Evolutionary conservation across 441 rosid species (phyloP).

Genomic region (Caryocar brasiliense): DNA sequence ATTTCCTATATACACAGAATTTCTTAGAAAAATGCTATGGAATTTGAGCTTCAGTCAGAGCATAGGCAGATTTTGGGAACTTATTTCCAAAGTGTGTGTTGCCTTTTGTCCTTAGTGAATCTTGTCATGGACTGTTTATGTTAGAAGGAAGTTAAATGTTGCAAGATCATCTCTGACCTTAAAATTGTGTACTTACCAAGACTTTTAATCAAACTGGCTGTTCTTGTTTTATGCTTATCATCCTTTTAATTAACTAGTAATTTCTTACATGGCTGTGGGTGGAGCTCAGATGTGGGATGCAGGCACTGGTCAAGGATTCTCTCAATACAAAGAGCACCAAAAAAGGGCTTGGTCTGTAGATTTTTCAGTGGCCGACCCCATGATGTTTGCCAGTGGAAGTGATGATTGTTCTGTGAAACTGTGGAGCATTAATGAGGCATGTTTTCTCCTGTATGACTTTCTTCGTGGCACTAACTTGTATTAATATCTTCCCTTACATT

Average conservation of each 20-base stretch:
- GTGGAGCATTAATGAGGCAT: slow-evolving; percentile 74
- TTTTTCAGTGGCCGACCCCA: slow-evolving; percentile 61
- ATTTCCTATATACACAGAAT: too few relatives aligned
- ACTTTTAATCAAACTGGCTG: not conserved
- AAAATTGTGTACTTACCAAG: too few relatives aligned
- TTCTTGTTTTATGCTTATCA: slow-evolving; percentile 1
- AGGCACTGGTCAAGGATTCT: slow-evolving; percentile 61
- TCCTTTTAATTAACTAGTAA: not conserved
- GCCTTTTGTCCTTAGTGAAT: too few relatives aligned
- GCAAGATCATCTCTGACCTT: too few relatives aligned
- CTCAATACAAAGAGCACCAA: slow-evolving; percentile 54
- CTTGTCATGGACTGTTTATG: too few relatives aligned
- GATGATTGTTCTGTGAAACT: slow-evolving; percentile 80
- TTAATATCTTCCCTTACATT: not conserved
- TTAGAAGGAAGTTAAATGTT: too few relatives aligned
- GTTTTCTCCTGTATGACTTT: slow-evolving; percentile 15
- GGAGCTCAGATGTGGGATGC: slow-evolving; percentile 72
- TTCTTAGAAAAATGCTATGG: too few relatives aligned
- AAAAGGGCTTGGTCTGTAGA: slow-evolving; percentile 86
- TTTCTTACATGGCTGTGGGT: slow-evolving; percentile 17
- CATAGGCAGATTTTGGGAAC: too few relatives aligned
- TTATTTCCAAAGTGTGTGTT: too few relatives aligned
- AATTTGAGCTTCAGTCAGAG: too few relatives aligned
- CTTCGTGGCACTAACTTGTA: not conserved
- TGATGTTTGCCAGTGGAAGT: slow-evolving; percentile 77